phyloP scores from a whole-genome alignment of 2,329 filamentous ascomycete genomes.

The Alternaria metachromatica region DNA sequence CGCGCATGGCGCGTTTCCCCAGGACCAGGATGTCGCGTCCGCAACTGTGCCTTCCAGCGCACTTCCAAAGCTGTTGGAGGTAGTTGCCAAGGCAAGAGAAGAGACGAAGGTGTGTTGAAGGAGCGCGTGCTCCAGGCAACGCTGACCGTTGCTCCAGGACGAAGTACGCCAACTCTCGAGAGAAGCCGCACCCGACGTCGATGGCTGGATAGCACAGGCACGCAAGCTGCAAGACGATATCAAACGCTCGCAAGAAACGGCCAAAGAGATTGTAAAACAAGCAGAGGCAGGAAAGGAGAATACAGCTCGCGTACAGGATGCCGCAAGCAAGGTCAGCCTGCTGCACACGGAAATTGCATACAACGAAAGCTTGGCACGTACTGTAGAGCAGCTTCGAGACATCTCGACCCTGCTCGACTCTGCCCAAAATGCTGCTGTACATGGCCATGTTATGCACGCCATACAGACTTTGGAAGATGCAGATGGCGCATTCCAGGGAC shows the following conservation, averaged over 20 bases:
- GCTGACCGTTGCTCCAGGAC: conserved; percentile 53
- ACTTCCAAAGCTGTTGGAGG: conserved; percentile 58
- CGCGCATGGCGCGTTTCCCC: conserved; percentile 62
- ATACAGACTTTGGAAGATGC: conserved; percentile 58
- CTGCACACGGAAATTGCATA: conserved; percentile 66
- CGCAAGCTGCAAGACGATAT: conserved; percentile 87
- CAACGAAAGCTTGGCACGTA: conserved; percentile 60
- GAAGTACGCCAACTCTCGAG: conserved; percentile 80
- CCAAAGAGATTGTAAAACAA: conserved; percentile 79
- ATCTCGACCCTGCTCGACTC: conserved; percentile 58
- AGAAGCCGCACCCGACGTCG: conserved; percentile 78
- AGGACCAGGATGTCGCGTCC: conserved; percentile 62
- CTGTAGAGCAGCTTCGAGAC: conserved; percentile 59
- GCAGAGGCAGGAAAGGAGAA: conserved; percentile 73
- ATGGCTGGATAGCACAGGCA: conserved; percentile 84
- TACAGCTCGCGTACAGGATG: conserved; percentile 69
- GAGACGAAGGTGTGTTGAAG: conserved; percentile 57
- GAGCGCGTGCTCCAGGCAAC: no score
- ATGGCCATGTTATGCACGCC: conserved; percentile 55
- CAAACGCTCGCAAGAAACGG: conserved; percentile 76
- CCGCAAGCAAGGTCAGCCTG: conserved; percentile 60
- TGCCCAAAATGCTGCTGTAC: conserved; percentile 54
- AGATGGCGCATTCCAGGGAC: conserved; percentile 62
- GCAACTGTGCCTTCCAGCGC: conserved; percentile 58
- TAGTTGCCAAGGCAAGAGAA: conserved; percentile 60